Conservation (phyloP, 2,329 filamentous ascomycete species). For the Aspergillus cejpii region DNA sequence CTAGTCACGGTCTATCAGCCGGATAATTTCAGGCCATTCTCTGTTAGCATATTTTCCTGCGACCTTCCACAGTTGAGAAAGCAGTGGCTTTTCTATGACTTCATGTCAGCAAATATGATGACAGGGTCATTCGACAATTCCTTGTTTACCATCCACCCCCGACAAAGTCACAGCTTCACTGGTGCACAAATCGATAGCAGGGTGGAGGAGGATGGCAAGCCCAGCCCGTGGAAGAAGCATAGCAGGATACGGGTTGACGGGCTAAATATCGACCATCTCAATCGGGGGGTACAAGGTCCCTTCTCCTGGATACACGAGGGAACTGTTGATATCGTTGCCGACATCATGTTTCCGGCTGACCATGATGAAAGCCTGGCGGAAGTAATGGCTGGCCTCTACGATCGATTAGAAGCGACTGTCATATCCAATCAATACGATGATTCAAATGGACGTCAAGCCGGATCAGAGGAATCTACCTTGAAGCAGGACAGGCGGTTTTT, state of each 20-base stretch:
- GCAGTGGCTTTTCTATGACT: conserved; percentile 97
- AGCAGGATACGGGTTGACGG: conserved; percentile 87
- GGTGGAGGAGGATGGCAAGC: conserved; percentile 55
- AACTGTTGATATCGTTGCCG: conserved; percentile 91
- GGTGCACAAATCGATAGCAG: conserved; percentile 55
- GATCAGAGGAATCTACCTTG: conserved; percentile 23
- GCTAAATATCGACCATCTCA: conserved; percentile 90
- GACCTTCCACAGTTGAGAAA: conserved; percentile 88
- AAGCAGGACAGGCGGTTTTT: conserved; percentile 64
- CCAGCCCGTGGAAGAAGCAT: conserved; percentile 87
- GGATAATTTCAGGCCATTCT: conserved; percentile 83
- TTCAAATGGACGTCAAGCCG: conserved; percentile 12
- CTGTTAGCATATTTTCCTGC: conserved; percentile 91
- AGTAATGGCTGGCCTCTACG: conserved; percentile 95
- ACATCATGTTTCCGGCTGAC: conserved; percentile 89
- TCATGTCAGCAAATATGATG: conserved; percentile 90
- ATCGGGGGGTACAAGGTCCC: conserved; percentile 83
- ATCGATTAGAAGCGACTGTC: conserved; percentile 88
- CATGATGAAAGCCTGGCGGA: conserved; percentile 83
- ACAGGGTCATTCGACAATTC: conserved; percentile 93
- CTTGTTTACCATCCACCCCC: conserved; percentile 91
- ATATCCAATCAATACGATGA: conserved; percentile 61
- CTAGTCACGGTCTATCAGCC: conserved; percentile 89
- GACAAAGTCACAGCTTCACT: conserved; percentile 76
- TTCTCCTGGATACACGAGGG: conserved; percentile 98